Conservation (phyloP, 345 rosid genomes). For the Conringia planisiliqua region DNA sequence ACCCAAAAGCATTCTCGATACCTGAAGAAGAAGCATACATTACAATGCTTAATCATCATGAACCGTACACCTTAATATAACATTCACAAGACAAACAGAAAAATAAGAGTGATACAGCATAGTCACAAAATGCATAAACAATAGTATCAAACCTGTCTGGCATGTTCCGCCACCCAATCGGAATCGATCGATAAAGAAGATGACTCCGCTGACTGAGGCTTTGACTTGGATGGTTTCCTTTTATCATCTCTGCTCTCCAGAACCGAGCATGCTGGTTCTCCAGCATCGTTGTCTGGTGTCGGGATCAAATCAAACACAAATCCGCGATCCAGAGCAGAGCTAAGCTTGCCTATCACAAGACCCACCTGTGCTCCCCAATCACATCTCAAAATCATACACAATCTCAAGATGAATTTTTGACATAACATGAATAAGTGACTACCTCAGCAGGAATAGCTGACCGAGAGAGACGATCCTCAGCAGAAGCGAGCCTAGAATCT, state of each 20-base stretch:
- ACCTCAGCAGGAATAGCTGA: conserved; percentile 75
- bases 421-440: not conserved
- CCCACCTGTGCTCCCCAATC: conserved; percentile 54
- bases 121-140: not conserved
- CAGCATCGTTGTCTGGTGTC: conserved; percentile 74
- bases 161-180: conserved; percentile 94
- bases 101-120: not conserved
- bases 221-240: conserved; percentile 58
- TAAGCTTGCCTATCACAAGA: conserved; percentile 82
- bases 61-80: not conserved
- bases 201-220: conserved; percentile 58
- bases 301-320: conserved; percentile 78
- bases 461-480: conserved; percentile 75
- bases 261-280: conserved; percentile 69
- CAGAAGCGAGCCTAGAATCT: conserved; percentile 57
- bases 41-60: conserved; percentile 9
- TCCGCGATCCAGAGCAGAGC: conserved; percentile 72
- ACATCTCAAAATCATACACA: not conserved
- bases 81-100: not conserved
- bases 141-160: conserved; percentile 62
- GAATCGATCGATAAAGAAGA: conserved; percentile 57
- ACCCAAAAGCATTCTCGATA: conserved; percentile 84
- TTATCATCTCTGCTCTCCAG: conserved; percentile 53
- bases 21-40: conserved; percentile 37
- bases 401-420: not conserved